Evolutionary conservation across 106 monocot genomes (phyloP).

Genomic region (Apostasia ramifera): DNA sequence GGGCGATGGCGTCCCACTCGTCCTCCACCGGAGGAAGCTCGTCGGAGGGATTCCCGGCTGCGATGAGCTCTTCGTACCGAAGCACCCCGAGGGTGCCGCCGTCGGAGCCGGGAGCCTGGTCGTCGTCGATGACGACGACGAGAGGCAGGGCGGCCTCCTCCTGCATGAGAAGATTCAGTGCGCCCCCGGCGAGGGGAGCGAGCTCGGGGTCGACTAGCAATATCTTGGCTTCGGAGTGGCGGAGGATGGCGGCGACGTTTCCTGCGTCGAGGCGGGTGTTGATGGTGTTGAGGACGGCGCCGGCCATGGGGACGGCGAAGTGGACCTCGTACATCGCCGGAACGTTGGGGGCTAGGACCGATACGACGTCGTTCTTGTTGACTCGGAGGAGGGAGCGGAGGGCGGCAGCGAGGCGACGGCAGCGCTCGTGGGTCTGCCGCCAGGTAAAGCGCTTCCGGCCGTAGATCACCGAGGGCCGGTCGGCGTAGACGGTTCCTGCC

Average conservation of each 20-base stretch:
- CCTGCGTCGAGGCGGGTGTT: constrained; percentile 19
- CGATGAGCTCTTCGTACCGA: constrained; percentile 62
- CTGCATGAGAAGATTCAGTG: constrained; percentile 12
- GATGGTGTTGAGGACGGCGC: constrained; percentile 29
- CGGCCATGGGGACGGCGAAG: constrained; percentile 9
- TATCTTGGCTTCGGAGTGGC: constrained; percentile 32
- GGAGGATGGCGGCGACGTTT: constrained; percentile 3
- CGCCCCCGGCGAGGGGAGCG: constrained; percentile 10
- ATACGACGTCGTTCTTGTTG: too few relatives aligned
- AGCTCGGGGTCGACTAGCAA: constrained; percentile 4
- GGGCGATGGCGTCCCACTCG: constrained; percentile 19
- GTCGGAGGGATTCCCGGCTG: constrained; percentile 23
- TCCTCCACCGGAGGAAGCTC: constrained; percentile 22
- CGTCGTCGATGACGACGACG: constrained; percentile 39
- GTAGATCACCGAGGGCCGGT: constrained; percentile 57
- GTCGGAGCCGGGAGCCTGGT: constrained; percentile 7
- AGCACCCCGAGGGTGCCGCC: constrained; percentile 11
- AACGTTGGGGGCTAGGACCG: background rate
- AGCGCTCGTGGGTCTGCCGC: constrained; percentile 64
- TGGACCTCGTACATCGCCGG: constrained; percentile 14
- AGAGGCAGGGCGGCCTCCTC: background rate
- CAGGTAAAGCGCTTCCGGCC: constrained; percentile 44
- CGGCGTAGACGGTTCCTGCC: constrained; percentile 50
- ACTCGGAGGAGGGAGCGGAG: too few relatives aligned
- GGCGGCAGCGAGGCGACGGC: constrained; percentile 1